Evolutionary conservation across 805 yeast genomes (phyloP).

Genomic region (Saccharomycopsis selenospora): DNA sequence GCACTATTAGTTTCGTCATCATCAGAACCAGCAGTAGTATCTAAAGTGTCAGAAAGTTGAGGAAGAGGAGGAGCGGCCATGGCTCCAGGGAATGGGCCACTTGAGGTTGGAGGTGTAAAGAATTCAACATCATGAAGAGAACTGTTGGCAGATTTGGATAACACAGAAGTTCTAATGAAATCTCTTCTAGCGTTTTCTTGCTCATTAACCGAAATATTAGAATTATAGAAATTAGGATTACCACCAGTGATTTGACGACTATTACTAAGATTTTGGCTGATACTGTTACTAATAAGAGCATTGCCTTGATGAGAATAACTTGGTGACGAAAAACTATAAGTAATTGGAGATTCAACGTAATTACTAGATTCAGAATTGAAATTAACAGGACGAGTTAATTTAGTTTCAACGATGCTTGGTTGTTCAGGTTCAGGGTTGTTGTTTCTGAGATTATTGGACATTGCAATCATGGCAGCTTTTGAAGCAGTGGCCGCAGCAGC

Average conservation of each 20-base stretch:
- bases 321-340: background rate
- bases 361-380: background rate
- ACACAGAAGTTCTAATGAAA: background rate
- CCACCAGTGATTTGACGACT: no score
- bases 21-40: no score
- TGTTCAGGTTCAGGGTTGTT: background rate
- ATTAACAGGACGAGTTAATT: background rate
- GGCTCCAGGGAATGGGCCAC: background rate
- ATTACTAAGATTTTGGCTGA: background rate
- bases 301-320: background rate
- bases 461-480: background rate
- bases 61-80: background rate
- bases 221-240: background rate
- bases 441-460: background rate
- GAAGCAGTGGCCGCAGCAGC: background rate
- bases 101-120: background rate
- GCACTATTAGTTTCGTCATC: no score
- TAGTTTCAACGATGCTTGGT: background rate
- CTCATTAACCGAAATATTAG: background rate
- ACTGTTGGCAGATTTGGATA: background rate
- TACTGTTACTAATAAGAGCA: background rate
- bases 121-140: background rate
- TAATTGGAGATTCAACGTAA: background rate
- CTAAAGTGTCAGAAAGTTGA: no score
- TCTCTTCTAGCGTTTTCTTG: background rate